Evolutionary conservation across 805 yeast species (phyloP).

Genomic region (Kodamaea fukazawae): DNA sequence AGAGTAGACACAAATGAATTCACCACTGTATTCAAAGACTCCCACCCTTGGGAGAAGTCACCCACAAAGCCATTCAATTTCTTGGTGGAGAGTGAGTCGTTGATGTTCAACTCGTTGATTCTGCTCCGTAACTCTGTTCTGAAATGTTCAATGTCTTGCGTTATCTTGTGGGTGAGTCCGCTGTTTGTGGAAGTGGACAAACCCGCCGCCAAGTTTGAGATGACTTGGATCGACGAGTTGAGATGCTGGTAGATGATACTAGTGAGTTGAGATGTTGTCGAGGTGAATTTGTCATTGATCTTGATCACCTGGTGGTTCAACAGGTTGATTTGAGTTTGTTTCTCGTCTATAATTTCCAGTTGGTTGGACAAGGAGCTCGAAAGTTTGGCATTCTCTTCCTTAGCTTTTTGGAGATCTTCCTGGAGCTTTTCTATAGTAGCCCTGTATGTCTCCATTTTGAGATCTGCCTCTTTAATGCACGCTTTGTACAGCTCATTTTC

Average conservation of each 20-base stretch:
- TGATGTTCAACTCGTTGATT: slow-evolving; percentile 9
- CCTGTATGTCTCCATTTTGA: slow-evolving; percentile 18
- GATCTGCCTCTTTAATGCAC: slow-evolving; percentile 18
- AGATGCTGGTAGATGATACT: slow-evolving; percentile 12
- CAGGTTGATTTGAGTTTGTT: slow-evolving; percentile 6
- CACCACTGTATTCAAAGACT: slow-evolving; percentile 4
- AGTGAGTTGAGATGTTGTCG: slow-evolving; percentile 13
- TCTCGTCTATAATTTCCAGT: slow-evolving; percentile 1
- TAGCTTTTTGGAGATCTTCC: background rate
- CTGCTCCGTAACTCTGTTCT: slow-evolving; percentile 7
- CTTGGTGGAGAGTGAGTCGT: slow-evolving; percentile 7
- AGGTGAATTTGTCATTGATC: slow-evolving; percentile 12
- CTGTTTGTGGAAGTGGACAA: background rate
- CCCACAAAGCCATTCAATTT: slow-evolving; percentile 11
- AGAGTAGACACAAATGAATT: slow-evolving; percentile 5
- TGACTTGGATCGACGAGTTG: slow-evolving; percentile 10
- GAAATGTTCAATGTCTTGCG: slow-evolving; percentile 5
- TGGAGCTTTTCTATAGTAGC: background rate
- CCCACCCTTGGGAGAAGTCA: background rate
- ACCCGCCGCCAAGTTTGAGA: slow-evolving; percentile 5
- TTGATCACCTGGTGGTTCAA: slow-evolving; percentile 11
- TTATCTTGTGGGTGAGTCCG: background rate
- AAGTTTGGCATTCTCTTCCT: background rate
- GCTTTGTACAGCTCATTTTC: slow-evolving; percentile 28
- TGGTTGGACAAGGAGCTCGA: background rate